Evolutionary conservation across 352 stramenopile genomes (phyloP), one percentile per base, ranked within the genome.

Genomic region (Pythium monospermum): DNA sequence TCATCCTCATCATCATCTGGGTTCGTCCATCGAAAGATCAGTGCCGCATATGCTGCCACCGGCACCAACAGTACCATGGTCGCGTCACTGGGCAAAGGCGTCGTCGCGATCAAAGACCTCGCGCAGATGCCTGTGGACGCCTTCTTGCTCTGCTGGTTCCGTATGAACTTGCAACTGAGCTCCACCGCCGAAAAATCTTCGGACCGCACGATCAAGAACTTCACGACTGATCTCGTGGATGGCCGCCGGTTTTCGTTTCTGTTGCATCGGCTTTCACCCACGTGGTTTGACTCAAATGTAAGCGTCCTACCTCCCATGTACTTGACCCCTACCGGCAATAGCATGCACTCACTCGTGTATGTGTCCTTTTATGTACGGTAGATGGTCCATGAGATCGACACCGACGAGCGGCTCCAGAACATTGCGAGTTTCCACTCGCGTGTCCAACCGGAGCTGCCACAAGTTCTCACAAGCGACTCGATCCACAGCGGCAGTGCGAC

Each of bases 371-470:
- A n/a, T 42, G 36, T 42, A 8, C 18, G 46, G 23, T 60, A 91
- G 81, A 87, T 92, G 76, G 76, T 79, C 28, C 78, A 85, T 41
- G 81, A 92, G 48, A 69, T 88, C 41, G 78, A 92, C 50, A 61
- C 66, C 1, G 81, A 92, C 46, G 69, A 83, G 51, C 65, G 81
- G 26, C 61, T 92, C 13, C 67, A 71, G 37, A 85, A 90, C 41
- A 69, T 92, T 42, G 75, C 80, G 36, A 67, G 61, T 23, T 92
- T 92, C 49, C 68, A 88, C 28, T 49, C 66, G 1, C 64, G 76
- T 4, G 69, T 89, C n/a, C 78, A 92, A 39, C 76, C 78, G 6
- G 57, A 69, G 25, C 42, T 92, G 2, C 81, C 81, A 6, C 64
- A 70, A 36, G 73, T 92, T 4, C 66, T 92, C 37, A 87, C 76